These are phyloP conservation scores for Schizothecium vesticola DNA, from an alignment of 495 filamentous ascomycete species.

Conservation along the genomic window DNA sequence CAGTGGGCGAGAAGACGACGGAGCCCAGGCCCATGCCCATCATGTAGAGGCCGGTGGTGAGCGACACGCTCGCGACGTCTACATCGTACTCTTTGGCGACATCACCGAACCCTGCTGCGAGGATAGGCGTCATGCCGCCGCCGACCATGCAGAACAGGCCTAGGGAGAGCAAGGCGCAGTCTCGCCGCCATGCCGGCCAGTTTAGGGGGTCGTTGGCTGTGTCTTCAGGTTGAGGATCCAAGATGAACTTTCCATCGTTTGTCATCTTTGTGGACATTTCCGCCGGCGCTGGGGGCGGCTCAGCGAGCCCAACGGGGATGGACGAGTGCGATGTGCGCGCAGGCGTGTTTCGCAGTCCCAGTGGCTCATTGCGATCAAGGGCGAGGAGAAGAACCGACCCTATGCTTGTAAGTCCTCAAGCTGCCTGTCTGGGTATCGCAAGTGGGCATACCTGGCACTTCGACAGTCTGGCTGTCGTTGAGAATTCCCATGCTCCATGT, in stretches of 20 bases:
- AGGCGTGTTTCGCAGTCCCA: slow-evolving; percentile 71
- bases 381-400: slow-evolving; percentile 79
- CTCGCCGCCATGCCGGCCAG: slow-evolving; percentile 80
- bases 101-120: slow-evolving; percentile 85
- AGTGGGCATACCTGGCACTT: slow-evolving; percentile 73
- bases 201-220: slow-evolving; percentile 89
- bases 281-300: slow-evolving; percentile 21
- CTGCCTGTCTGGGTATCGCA: background rate
- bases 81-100: slow-evolving; percentile 68
- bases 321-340: slow-evolving; percentile 74
- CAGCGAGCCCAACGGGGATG: slow-evolving; percentile 54
- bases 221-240: slow-evolving; percentile 90
- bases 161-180: slow-evolving; percentile 73
- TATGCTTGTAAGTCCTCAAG: slow-evolving; percentile 24
- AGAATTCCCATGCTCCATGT: slow-evolving; percentile 79
- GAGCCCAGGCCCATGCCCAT: slow-evolving; percentile 84
- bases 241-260: slow-evolving; percentile 73
- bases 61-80: slow-evolving; percentile 66
- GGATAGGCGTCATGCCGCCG: slow-evolving; percentile 85
- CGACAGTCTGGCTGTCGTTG: slow-evolving; percentile 75
- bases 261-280: slow-evolving; percentile 66
- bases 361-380: slow-evolving; percentile 69
- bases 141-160: slow-evolving; percentile 91
- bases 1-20: slow-evolving; percentile 80
- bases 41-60: slow-evolving; percentile 95